phyloP scores from a whole-genome alignment of 2,329 filamentous ascomycete genomes.

The Proliferodiscus dingleyae region DNA sequence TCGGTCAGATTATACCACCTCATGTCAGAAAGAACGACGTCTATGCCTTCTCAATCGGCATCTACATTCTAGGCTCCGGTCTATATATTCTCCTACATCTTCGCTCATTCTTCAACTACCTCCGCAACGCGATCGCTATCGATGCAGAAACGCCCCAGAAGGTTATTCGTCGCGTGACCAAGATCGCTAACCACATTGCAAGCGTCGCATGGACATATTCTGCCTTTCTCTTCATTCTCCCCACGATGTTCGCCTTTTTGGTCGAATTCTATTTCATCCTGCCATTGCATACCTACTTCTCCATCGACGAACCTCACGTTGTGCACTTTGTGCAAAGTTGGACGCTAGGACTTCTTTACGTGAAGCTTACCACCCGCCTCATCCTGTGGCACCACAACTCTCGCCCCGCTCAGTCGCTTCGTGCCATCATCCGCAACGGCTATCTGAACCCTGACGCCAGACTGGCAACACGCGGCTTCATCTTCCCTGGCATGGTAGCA shows the following conservation, averaged over 20 bases:
- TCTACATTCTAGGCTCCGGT: constrained; percentile 70
- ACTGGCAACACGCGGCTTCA: constrained; percentile 78
- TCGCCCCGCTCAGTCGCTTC: constrained; percentile 68
- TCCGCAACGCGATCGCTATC: constrained; percentile 25
- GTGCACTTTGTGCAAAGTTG: constrained; percentile 89
- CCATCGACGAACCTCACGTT: constrained; percentile 50
- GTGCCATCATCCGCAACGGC: constrained; percentile 67
- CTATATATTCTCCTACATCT: constrained; percentile 57
- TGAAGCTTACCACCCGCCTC: constrained; percentile 71
- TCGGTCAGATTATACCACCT: constrained; percentile 65
- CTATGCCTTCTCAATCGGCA: constrained; percentile 88
- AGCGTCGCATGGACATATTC: constrained; percentile 68
- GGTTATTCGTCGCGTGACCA: constrained; percentile 18
- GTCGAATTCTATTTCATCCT: constrained; percentile 87
- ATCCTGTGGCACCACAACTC: constrained; percentile 64
- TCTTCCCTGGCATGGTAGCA: constrained; percentile 68
- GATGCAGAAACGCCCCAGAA: constrained; percentile 27
- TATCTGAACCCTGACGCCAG: constrained; percentile 74
- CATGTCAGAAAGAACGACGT: constrained; percentile 84
- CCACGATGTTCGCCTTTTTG: constrained; percentile 71
- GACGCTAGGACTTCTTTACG: constrained; percentile 87
- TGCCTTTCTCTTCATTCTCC: constrained; percentile 72
- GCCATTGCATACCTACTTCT: constrained; percentile 50
- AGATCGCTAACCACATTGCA: constrained; percentile 23
- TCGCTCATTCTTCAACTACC: constrained; percentile 31